phyloP scores from a whole-genome alignment of 1,284 basidiomycete species.

The Ustilago curta region DNA sequence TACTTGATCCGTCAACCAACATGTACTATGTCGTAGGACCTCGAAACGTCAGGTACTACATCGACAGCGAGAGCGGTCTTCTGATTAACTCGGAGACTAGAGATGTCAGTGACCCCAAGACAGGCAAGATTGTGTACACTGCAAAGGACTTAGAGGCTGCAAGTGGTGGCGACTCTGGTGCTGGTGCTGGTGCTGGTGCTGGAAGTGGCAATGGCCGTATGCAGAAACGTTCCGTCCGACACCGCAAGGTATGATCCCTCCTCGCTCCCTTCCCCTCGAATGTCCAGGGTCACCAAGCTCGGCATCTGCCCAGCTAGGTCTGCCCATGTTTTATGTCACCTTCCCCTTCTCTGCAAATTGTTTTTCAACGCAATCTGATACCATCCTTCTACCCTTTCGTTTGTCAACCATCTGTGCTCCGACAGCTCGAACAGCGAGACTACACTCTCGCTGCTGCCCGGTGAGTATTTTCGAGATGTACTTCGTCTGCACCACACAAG shows the following conservation, averaged over 20 bases:
- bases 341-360: background rate
- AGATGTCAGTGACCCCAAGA: slow-evolving; percentile 36
- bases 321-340: slow-evolving; percentile 1
- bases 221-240: slow-evolving; percentile 28
- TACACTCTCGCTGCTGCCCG: slow-evolving; percentile 5
- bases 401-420: slow-evolving; percentile 7
- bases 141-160: background rate
- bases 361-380: slow-evolving; percentile 8
- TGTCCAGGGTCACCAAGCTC: background rate
- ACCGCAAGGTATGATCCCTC: slow-evolving; percentile 40
- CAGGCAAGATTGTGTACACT: slow-evolving; percentile 22
- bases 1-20: background rate
- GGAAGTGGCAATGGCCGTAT: slow-evolving; percentile 3
- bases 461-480: slow-evolving; percentile 13
- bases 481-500: too few relatives aligned
- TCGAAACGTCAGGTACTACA: slow-evolving; percentile 23
- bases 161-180: background rate
- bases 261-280: background rate
- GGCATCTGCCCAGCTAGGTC: background rate
- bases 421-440: slow-evolving; percentile 24
- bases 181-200: slow-evolving; percentile 1
- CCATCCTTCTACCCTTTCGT: background rate
- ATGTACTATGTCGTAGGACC: slow-evolving; percentile 1
- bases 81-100: slow-evolving; percentile 25
- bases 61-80: slow-evolving; percentile 17